Evolutionary conservation across 2,329 filamentous ascomycete species (phyloP).

Genomic region (Diplodia seriata): DNA sequence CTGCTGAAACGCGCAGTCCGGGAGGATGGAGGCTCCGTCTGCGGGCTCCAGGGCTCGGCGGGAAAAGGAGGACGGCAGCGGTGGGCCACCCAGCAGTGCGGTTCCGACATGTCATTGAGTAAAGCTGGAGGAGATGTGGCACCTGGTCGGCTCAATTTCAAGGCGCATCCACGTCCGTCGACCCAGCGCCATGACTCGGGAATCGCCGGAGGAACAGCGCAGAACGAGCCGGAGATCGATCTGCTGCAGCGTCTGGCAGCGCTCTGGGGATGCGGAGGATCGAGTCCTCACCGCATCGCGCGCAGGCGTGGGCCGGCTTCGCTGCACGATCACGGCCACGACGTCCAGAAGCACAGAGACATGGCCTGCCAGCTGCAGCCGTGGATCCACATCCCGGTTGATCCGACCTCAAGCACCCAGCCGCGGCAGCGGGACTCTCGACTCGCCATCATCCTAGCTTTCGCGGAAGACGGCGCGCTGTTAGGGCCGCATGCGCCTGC

Average conservation of each 20-base stretch:
- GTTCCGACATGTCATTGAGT: constrained; percentile 21
- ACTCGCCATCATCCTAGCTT: constrained; percentile 23
- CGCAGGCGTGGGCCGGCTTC: constrained; percentile 62
- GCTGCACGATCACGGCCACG: constrained; percentile 25
- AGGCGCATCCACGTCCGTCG: constrained; percentile 28
- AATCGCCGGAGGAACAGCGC: background rate
- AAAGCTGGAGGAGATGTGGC: constrained; percentile 19
- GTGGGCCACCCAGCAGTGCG: constrained; percentile 15
- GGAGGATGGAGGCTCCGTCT: constrained; percentile 3
- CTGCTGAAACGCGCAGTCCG: background rate
- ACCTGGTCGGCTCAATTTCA: constrained; percentile 29
- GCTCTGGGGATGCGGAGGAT: constrained; percentile 27
- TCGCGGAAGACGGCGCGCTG: constrained; percentile 26
- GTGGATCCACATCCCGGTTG: constrained; percentile 30
- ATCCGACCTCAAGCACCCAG: constrained; percentile 25
- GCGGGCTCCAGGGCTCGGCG: background rate
- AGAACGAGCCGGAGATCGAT: constrained; percentile 7
- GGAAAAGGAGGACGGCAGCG: constrained; percentile 7
- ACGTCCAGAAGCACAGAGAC: constrained; percentile 23
- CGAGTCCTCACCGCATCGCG: constrained; percentile 72
- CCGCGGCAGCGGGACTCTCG: constrained; percentile 17
- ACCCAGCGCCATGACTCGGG: constrained; percentile 24
- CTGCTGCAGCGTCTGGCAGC: constrained; percentile 2
- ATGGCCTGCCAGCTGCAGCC: constrained; percentile 19
- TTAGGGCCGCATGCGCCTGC: constrained; percentile 20